Evolutionary conservation across 2,329 filamentous ascomycete genomes (phyloP), one percentile per base, ranked within the genome.

Genomic region (Aspergillus sp.): DNA sequence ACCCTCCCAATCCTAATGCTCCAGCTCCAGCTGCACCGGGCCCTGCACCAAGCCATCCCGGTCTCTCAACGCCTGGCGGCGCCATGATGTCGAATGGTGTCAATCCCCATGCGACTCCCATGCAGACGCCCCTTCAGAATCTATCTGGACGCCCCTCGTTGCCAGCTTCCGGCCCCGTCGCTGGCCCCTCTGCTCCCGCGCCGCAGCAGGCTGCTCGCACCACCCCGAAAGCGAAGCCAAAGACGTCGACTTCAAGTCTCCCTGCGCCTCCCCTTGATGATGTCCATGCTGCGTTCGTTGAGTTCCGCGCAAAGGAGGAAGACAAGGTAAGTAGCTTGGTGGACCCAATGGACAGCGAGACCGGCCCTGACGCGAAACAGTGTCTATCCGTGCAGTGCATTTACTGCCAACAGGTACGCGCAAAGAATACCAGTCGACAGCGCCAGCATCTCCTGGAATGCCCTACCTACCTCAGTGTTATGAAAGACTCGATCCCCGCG

Each of bases 401-500:
- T 56, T 80, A 80, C 64, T 80, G 78, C 67, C 77, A 80, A 61
- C 77, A 79, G 66, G 77, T 80, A 47, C 74, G 78, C 64, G 78
- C 78, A 8, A 80, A 80, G 68, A 80, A 80, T 59, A 80, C 78
- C n/a, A 79, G 77, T 64, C 73, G 78, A 60, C 78, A 80, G 64
- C 76, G 78, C 37, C 78, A 80, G 61, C 78, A 80, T 65, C 68
- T 80, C 22, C 68, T 79, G n/a, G 78, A 80, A 66, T 80, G 78
- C 51, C 72, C 75, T 5, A 80, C 77, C 51, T 81, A 81, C 59
- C 75, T 80, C 19, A 80, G 78, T 63, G 79, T 80, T 39, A 81
- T 81, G 78, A 80, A 80, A 62, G 79, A 81, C 57, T 78, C 77
- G 1, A 81, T 81, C 44, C 79, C 79, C 30, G 79, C 79, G 51